phyloP scores from a whole-genome alignment of 768 basidiomycete genomes.

The Steccherinum ochraceum region DNA sequence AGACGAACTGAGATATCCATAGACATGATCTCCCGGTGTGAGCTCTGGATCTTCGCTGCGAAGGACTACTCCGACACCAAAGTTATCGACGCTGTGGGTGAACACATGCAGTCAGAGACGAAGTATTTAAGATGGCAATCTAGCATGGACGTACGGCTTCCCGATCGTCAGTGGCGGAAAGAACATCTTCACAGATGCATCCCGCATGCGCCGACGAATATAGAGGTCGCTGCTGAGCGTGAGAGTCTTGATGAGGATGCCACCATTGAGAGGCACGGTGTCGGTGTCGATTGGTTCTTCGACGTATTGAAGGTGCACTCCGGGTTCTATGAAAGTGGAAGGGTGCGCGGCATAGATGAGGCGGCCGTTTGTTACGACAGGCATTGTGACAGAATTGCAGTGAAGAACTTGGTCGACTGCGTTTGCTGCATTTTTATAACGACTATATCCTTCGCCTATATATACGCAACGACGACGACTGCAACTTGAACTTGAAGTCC shows the following conservation, averaged over 20 bases:
- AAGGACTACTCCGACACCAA: slow-evolving; percentile 6
- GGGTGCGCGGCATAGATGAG: slow-evolving; percentile 1
- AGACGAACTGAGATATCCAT: slow-evolving; percentile 7
- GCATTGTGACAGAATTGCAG: too few relatives aligned
- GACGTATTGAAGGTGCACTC: slow-evolving; percentile 2
- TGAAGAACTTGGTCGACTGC: too few relatives aligned
- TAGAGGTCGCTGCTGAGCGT: slow-evolving; percentile 14
- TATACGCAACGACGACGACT: too few relatives aligned
- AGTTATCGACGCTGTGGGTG: slow-evolving; percentile 6
- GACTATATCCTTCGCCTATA: too few relatives aligned
- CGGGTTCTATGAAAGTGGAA: neutral
- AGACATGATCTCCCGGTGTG: slow-evolving; percentile 4
- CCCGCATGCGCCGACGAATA: slow-evolving; percentile 12
- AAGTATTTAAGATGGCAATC: neutral
- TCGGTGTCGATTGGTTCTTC: slow-evolving; percentile 13
- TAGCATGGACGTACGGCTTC: slow-evolving; percentile 1
- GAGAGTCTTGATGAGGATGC: slow-evolving; percentile 15
- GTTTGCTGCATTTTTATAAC: too few relatives aligned
- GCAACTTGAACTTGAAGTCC: too few relatives aligned
- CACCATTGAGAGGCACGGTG: slow-evolving; percentile 14
- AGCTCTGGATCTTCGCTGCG: slow-evolving; percentile 8
- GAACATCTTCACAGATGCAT: slow-evolving; percentile 2
- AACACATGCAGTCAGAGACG: neutral
- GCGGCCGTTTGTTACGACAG: slow-evolving; percentile 1
- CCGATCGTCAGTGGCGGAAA: neutral